These are phyloP conservation scores for Naganishia cerealis DNA, from an alignment of 1,284 basidiomycete genomes.

Conservation along the genomic window DNA sequence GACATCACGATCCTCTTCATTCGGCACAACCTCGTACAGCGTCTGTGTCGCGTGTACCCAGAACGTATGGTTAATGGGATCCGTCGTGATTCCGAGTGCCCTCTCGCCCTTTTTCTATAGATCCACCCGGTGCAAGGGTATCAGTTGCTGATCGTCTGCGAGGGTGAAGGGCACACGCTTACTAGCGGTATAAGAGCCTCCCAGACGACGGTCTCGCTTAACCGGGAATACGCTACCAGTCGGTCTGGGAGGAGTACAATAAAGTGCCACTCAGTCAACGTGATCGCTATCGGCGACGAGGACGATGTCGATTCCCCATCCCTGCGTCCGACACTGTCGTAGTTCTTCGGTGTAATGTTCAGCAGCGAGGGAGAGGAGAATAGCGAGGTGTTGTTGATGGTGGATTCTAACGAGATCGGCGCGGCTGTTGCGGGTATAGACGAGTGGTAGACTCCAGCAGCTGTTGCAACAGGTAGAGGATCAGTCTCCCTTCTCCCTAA, in stretches of 20 bases:
- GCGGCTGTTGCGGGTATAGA: constrained; percentile 46
- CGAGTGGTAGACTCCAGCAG: constrained; percentile 81
- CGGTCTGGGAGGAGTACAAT: constrained; percentile 69
- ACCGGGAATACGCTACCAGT: constrained; percentile 72
- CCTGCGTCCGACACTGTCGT: neutral
- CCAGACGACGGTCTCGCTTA: constrained; percentile 80
- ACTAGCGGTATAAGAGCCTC: constrained; percentile 81
- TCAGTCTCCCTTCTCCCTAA: constrained; percentile 3
- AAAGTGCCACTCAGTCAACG: constrained; percentile 29
- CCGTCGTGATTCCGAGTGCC: constrained; percentile 58
- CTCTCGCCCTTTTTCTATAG: constrained; percentile 13
- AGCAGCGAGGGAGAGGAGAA: constrained; percentile 5
- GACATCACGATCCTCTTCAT: constrained; percentile 87
- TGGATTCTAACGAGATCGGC: neutral
- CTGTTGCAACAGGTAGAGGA: constrained; percentile 52
- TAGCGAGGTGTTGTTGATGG: neutral
- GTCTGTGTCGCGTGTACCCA: constrained; percentile 92
- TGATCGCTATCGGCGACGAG: constrained; percentile 6
- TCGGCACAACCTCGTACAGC: constrained; percentile 82
- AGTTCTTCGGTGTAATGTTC: neutral
- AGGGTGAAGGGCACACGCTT: constrained; percentile 40
- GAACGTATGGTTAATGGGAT: constrained; percentile 82
- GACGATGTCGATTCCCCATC: neutral
- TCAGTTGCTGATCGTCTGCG: neutral
- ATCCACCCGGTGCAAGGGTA: neutral